Evolutionary conservation across 1,139 yeast genomes (phyloP).

Genomic region (Tardiomyces blankii): DNA sequence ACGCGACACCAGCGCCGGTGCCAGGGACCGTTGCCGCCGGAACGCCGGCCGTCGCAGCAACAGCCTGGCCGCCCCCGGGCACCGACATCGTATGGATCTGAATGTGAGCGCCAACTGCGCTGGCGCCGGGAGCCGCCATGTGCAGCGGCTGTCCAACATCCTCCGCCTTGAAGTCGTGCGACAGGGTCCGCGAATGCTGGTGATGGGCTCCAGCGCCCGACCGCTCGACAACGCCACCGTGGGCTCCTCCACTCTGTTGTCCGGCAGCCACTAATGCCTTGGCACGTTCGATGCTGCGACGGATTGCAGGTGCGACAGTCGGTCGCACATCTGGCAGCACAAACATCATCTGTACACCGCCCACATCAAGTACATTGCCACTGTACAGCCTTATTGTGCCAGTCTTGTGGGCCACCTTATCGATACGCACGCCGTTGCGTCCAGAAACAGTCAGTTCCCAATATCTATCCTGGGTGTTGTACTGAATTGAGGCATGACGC

Average conservation of each 20-base stretch:
- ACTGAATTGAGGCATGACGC: conserved; percentile 74
- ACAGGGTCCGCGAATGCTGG: not conserved
- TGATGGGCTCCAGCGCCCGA: not conserved
- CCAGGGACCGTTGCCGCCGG: not conserved
- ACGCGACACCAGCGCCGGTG: conserved; percentile 9
- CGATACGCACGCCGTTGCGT: conserved; percentile 87
- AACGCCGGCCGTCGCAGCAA: not conserved
- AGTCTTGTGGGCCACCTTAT: conserved; percentile 44
- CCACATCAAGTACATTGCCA: conserved; percentile 85
- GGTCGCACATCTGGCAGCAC: conserved; percentile 91
- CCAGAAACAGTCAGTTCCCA: conserved; percentile 86
- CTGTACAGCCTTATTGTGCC: conserved; percentile 45
- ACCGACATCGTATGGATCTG: not conserved
- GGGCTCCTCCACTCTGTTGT: not conserved
- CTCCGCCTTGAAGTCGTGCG: not conserved
- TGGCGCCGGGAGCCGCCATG: not conserved
- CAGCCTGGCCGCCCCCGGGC: not conserved
- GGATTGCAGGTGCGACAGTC: conserved; percentile 12
- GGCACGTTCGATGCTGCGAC: not conserved
- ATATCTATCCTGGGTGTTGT: conserved; percentile 58
- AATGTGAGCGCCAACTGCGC: not conserved
- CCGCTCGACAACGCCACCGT: not conserved
- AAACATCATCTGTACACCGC: conserved; percentile 99
- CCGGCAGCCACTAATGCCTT: not conserved
- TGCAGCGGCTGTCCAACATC: not conserved